These are phyloP conservation scores for Balakata baccata DNA, from an alignment of 345 rosid genomes.

Conservation along the genomic window DNA sequence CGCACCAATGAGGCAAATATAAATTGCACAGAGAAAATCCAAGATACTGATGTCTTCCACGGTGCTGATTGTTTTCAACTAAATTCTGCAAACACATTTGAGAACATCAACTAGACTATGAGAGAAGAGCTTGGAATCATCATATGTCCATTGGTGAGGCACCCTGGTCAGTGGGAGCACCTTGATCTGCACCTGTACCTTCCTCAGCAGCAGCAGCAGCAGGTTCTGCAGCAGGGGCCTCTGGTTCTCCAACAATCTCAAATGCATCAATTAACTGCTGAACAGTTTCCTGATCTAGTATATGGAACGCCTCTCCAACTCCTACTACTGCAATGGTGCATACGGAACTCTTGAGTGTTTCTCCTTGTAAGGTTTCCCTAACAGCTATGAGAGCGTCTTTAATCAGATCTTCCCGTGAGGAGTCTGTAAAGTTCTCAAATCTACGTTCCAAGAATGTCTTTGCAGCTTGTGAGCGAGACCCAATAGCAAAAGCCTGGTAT, in stretches of 20 bases:
- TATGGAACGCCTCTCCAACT: constrained; percentile 74
- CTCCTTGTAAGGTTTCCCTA: constrained; percentile 94
- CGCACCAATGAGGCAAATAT: constrained; percentile 20
- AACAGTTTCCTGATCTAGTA: constrained; percentile 76
- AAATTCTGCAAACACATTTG: constrained; percentile 20
- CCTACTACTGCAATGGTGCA: constrained; percentile 93
- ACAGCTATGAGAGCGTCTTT: constrained; percentile 91
- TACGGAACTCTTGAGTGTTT: constrained; percentile 76
- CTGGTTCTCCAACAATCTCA: constrained; percentile 65
- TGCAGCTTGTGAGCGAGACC: constrained; percentile 98
- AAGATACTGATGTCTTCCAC: constrained; percentile 21
- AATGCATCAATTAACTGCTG: constrained; percentile 81
- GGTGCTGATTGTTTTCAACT: constrained; percentile 18
- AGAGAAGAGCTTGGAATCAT: constrained; percentile 25
- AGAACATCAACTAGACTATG: constrained; percentile 19
- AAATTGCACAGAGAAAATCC: constrained; percentile 28
- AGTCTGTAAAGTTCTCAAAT: constrained; percentile 68
- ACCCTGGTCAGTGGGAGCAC: constrained; percentile 45
- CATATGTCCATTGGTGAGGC: constrained; percentile 88
- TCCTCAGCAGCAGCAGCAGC: constrained; percentile 20
- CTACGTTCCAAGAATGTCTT: constrained; percentile 93
- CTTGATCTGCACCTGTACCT: constrained; percentile 24
- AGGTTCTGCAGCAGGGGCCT: constrained; percentile 49
- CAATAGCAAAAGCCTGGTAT: constrained; percentile 95
- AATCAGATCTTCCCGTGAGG: constrained; percentile 78